Evolutionary conservation across 2,329 filamentous ascomycete genomes (phyloP), one percentile per base, ranked within the genome.

Genomic region (Aspergillus neotritici): DNA sequence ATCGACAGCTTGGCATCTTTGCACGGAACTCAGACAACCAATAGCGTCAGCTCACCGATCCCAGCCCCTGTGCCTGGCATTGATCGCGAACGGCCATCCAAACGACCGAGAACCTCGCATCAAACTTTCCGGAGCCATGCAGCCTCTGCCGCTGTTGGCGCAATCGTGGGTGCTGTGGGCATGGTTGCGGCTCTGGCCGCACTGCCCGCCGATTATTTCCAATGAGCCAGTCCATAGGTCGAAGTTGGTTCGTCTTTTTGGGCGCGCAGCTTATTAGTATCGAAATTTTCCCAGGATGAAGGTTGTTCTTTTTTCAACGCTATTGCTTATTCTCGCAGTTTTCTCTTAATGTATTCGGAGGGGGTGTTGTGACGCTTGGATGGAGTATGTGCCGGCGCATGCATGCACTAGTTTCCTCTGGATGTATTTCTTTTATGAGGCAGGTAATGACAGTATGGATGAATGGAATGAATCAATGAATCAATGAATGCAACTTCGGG

Each of bases 151-250:
- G 44, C 67, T 3, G 48, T 66, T 4, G 68, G 69, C 16, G 67
- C 66, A 30, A 45, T 70, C 12, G 58, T 69, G 34, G 70, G 70
- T 37, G 63, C 67, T 5, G 54, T 72, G 29, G 63, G 68, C 15
- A 67, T 67, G 12, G 59, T 72, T 32, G 58, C 63, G 33, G 53
- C 63, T 13, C 57, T 73, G 34, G 67, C 68, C 10, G 59, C 68
- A 16, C 58, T 73, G 11, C 70, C 70, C 7, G 55, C 63, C 5
- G 66, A 70, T 40, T 72, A 64, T 50, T 72, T 72, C 51, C 51
- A 25, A 25, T 25, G 21, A 25, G n/a, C n/a, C n/a, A n/a, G 21
- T 25, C 21, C 21, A 25, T 25, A 25, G 21, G 21, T 25, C 21
- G 21, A 9, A 25, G 58, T 31, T 69, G 54, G 52, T 44, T 45